Evolutionary conservation across 768 basidiomycete genomes (phyloP), one percentile per base, ranked within the genome.

Genomic region (Pleurotus cornucopiae): DNA sequence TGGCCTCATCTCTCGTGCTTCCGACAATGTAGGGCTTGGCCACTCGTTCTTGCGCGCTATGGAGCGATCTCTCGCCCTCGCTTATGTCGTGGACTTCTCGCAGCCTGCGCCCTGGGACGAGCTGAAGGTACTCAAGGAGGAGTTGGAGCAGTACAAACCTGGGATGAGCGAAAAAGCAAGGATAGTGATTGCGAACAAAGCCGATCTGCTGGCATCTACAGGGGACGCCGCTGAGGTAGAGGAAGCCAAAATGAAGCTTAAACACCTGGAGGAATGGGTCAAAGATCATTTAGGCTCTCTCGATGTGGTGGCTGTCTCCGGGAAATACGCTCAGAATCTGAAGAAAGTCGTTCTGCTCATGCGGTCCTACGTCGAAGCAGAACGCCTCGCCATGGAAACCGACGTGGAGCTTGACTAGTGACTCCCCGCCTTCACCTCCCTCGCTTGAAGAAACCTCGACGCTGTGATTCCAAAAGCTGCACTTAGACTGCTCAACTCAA

Each of bases 111-210:
- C 95, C 0, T 89, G 86, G 81, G 82, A 87, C 12, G 93, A 94
- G 52, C 76, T 98, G 21, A 64, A 71, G 3, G 77, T 88, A 9
- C 74, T 98, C 11, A 75, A 80, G 18, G 81, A 85, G n/a, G 96
- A 98, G 70, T 73, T 98, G 25, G 91, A 94, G 64, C 83, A 80
- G 63, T 89, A 90, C 67, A 84, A 89, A 65, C 75, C 79, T 2
- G 92, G 88, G 12, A 83, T 98, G 80, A 89, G 88, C 65, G 64
- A 69, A 16, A 84, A 89, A 64, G 88, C 85, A 18, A 78, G 86
- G 21, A 77, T 97, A 66, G 90, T 99, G 40, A 76, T 98, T 14
- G 90, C 92, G 23, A 99, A 98, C 76, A 99, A 99, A 70, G 97
- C 94, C 0, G 97, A 99, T 71, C 67, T 91, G 30, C 79, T 96